Evolutionary conservation across 305 asterid species (phyloP), one percentile per base, ranked within the genome.

Genomic region (Lippia alba): DNA sequence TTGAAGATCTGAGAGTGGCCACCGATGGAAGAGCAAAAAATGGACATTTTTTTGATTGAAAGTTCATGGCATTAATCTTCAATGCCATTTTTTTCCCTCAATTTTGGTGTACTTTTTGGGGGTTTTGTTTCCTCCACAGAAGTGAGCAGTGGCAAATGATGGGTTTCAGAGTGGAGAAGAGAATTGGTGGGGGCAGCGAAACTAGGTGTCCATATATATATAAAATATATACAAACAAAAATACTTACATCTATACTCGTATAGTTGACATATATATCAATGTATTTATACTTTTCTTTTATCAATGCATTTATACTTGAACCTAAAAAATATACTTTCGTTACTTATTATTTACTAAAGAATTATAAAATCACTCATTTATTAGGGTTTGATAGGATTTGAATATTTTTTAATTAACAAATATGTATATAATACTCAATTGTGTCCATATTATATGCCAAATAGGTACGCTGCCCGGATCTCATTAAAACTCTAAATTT

Each of bases 1-100:
- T 91, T 44, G 96, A 90, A 80, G 96, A 84, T 89, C 89, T 79
- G 91, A 77, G 64, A 83, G 70, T 82, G 67, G 88, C 80, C 72
- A 77, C 73, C 34, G 83, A 80, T 58, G 91, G 92, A 41, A 81
- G 88, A 61, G 85, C 81, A 56, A 82, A 89, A 8, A 82, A 79
- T 46, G 90, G 78, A 71, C 63, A 80, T 61, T 81, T 88, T 54
- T 82, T 83, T 19, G 87, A 70, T 62, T 84, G 91, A 45, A 85
- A 80, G 69, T 62, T 81, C 46, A 80, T 44, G 41, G 85, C 88
- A 80, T 84, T 87, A 17, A 91, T 79, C 82, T 86, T 86, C 74
- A 89, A 59, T 16, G 91, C 90, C 96, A 87, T 89, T 68, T 70
- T 39, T n/a, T 8, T 8, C 16, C 12, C n/a, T 41, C 17, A 30